Evolutionary conservation across 495 filamentous ascomycete species (phyloP), one percentile per base, ranked within the genome.

Genomic region (Xylaria venustula): DNA sequence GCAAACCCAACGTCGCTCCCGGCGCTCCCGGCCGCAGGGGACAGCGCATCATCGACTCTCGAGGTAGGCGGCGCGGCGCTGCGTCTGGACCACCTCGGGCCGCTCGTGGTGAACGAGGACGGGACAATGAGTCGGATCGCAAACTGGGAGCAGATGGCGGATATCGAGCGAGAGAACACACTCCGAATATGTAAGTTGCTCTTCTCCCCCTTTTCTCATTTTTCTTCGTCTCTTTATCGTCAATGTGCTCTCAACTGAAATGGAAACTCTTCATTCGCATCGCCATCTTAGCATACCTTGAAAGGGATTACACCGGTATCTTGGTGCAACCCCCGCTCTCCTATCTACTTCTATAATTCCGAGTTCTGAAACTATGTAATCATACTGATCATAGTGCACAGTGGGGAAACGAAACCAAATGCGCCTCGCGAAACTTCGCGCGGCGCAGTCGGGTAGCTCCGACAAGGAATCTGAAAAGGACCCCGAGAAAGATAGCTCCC

Each of bases 141-240:
- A 57, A 90, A 90, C 73, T 90, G 87, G 87, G 75, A 71, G 28
- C 74, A 85, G 64, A 88, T 90, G 87, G 75, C 79, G 12, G 85
- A 82, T 17, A 79, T 83, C 23, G 86, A 89, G 74, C 75, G 77
- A 61, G 67, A 80, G 63, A 87, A 83, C 69, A 87, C 87, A 45
- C 54, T 89, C 66, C 76, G 87, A 36, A 71, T 89, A 19, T 15
- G 58, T 61, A 32, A 61, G 58, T 47, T 23, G 11, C 8, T 26
- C 11, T 14, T 30, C 8, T 7, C 47, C 25, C 45, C 22, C 12
- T 26, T 26, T 17, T 32, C 26, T 19, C 30, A 34, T 5, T 11
- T 5, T 34, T 5, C 11, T 34, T 11, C 30, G 11, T 34, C 30
- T 34, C 30, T 34, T 34, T 11, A 5, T 5, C 30, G 30, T 34